Percentiles rank a stretch among this genome's conserved stretches.
phyloP scores from a whole-genome alignment of 2,329 filamentous ascomycete species.

The Colletotrichum shisoi region DNA sequence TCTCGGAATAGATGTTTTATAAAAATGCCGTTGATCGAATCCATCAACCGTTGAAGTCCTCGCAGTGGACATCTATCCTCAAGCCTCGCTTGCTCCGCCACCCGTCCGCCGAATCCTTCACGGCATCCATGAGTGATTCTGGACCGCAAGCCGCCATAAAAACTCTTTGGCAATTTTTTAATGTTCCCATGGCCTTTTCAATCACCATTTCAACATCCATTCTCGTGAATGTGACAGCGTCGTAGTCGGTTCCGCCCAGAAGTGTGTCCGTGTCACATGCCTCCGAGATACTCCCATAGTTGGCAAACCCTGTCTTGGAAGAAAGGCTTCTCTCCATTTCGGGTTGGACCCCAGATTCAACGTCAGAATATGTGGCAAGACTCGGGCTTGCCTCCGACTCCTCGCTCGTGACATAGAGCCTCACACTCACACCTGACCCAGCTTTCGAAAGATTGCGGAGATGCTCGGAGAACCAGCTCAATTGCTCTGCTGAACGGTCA shows the following conservation, averaged over 20 bases:
- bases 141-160: slow-evolving; percentile 20
- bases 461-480: not conserved
- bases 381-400: not conserved
- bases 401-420: slow-evolving; percentile 1
- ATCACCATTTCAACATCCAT: slow-evolving; percentile 8
- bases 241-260: not conserved
- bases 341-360: too few species aligned
- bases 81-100: not conserved
- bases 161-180: not conserved
- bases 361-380: not conserved
- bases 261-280: not conserved
- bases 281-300: not conserved
- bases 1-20: not conserved
- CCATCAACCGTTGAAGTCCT: slow-evolving; percentile 8
- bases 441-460: not conserved
- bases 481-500: not conserved
- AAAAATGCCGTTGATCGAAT: not conserved
- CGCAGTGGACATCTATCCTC: slow-evolving; percentile 23
- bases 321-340: not conserved
- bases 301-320: too few species aligned
- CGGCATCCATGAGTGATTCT: slow-evolving; percentile 13
- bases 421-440: not conserved
- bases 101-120: slow-evolving; percentile 5
- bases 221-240: not conserved
- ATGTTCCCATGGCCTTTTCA: not conserved